Percentiles rank a stretch among this genome's conserved stretches.
Evolutionary conservation across 768 basidiomycete species (phyloP).

Genomic region (Psilocybe tampanensis): DNA sequence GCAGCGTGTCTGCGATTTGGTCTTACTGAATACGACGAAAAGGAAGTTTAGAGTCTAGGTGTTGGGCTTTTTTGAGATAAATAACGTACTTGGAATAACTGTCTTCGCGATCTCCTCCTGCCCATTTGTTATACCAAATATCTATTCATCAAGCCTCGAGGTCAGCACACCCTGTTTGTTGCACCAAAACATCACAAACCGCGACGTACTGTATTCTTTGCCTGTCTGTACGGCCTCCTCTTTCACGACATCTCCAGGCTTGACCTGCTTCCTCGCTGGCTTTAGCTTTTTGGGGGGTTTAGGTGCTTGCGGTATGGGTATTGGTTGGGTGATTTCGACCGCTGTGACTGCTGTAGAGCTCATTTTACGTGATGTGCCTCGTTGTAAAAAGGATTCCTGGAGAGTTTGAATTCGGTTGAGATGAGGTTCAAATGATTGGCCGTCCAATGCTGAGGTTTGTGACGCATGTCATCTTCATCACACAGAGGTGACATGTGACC

Average conservation of each 20-base stretch:
- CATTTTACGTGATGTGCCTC: not conserved
- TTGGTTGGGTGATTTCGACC: slow-evolving; percentile 10
- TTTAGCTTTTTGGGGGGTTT: slow-evolving; percentile 66
- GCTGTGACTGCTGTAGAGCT: slow-evolving; percentile 8
- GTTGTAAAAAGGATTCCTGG: no score
- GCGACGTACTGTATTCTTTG: slow-evolving; percentile 89
- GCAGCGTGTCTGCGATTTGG: slow-evolving; percentile 92
- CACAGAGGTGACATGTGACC: no score
- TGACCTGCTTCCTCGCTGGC: slow-evolving; percentile 94
- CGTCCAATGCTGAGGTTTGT: no score
- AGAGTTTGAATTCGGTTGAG: no score
- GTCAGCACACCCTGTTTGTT: no score
- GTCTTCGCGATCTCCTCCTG: slow-evolving; percentile 98
- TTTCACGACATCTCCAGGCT: slow-evolving; percentile 87
- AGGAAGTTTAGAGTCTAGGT: slow-evolving; percentile 6
- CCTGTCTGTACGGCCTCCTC: slow-evolving; percentile 88
- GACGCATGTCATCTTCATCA: no score
- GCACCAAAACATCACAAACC: not conserved
- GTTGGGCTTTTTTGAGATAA: not conserved
- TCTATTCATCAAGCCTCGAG: slow-evolving; percentile 45
- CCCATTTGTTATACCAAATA: slow-evolving; percentile 99
- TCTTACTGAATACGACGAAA: slow-evolving; percentile 64
- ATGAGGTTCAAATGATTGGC: no score
- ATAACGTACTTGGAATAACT: slow-evolving; percentile 84
- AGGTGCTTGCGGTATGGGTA: slow-evolving; percentile 27